A percentile compares a stretch with the other conserved stretches of the same genome.
Evolutionary conservation across 2,329 filamentous ascomycete genomes (phyloP).

Genomic region (Dendryphion nanum): DNA sequence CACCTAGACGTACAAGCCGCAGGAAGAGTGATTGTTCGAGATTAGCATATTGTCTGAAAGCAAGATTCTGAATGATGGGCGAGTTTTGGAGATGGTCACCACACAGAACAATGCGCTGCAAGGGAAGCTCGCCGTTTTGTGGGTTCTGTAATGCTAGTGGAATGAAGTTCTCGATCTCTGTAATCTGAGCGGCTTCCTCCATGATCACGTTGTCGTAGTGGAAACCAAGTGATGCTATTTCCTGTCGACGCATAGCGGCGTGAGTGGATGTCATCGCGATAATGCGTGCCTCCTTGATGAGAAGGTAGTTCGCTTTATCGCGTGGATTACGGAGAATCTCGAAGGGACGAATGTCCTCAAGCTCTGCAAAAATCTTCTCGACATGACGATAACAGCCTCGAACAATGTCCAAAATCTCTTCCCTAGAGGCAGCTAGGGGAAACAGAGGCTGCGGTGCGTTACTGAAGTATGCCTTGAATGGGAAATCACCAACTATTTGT

Average conservation of each 20-base stretch:
- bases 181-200: conserved; percentile 98
- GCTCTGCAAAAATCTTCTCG: conserved; percentile 82
- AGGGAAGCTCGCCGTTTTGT: conserved; percentile 66
- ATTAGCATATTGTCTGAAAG: conserved; percentile 92
- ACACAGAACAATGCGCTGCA: conserved; percentile 87
- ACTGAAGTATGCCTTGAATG: conserved; percentile 84
- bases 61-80: conserved; percentile 89
- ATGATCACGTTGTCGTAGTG: conserved; percentile 97
- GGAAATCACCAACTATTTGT: conserved; percentile 72
- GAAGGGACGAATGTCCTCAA: conserved; percentile 91
- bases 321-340: conserved; percentile 85
- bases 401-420: conserved; percentile 70
- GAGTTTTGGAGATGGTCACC: conserved; percentile 97
- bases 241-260: conserved; percentile 87
- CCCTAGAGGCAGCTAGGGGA: conserved; percentile 62
- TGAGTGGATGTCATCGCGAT: conserved; percentile 99
- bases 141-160: conserved; percentile 88
- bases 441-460: conserved; percentile 87
- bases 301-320: conserved; percentile 93
- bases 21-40: conserved; percentile 95
- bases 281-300: conserved; percentile 94
- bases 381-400: conserved; percentile 87
- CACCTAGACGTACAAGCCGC: conserved; percentile 82
- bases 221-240: conserved; percentile 90
- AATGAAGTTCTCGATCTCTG: conserved; percentile 95